Conservation (phyloP, 192 early-diverging fungal genomes). For the Piromyces finnis region DNA sequence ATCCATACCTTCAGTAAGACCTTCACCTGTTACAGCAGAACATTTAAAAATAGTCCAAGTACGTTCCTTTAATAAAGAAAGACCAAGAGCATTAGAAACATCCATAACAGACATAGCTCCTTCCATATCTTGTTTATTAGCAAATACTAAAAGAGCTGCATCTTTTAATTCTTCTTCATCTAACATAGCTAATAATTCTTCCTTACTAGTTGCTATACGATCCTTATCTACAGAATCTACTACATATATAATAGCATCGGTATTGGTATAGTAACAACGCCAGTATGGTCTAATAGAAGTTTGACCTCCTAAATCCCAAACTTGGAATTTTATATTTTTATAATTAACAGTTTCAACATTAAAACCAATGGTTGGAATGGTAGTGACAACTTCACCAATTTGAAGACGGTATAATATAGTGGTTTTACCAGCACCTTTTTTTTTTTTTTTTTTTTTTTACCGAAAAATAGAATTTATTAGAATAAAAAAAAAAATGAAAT, state of each 20-base stretch:
- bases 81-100: slow-evolving; percentile 66
- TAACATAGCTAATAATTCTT: slow-evolving; percentile 85
- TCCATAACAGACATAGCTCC: slow-evolving; percentile 80
- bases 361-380: slow-evolving; percentile 78
- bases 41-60: slow-evolving; percentile 92
- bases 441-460: too few relatives aligned
- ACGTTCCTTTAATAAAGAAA: slow-evolving; percentile 68
- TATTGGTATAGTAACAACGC: slow-evolving; percentile 98
- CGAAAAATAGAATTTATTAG: too few relatives aligned
- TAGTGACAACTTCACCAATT: slow-evolving; percentile 92
- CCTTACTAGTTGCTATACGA: slow-evolving; percentile 65
- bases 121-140: slow-evolving; percentile 96
- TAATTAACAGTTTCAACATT: slow-evolving; percentile 6
- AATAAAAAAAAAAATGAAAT: too few relatives aligned
- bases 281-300: slow-evolving; percentile 85
- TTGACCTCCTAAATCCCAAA: slow-evolving; percentile 91
- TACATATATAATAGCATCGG: slow-evolving; percentile 96
- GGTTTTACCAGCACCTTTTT: slow-evolving; percentile 67
- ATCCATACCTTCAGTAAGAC: slow-evolving; percentile 78
- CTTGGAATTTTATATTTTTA: slow-evolving; percentile 98
- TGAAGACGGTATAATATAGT: slow-evolving; percentile 91
- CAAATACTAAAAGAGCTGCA: slow-evolving; percentile 78
- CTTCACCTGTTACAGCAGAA: slow-evolving; percentile 85
- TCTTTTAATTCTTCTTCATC: slow-evolving; percentile 86
- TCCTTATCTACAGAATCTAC: slow-evolving; percentile 86